These are phyloP conservation scores for Aphanocladium album DNA, from an alignment of 2,329 filamentous ascomycete genomes.

Conservation along the genomic window DNA sequence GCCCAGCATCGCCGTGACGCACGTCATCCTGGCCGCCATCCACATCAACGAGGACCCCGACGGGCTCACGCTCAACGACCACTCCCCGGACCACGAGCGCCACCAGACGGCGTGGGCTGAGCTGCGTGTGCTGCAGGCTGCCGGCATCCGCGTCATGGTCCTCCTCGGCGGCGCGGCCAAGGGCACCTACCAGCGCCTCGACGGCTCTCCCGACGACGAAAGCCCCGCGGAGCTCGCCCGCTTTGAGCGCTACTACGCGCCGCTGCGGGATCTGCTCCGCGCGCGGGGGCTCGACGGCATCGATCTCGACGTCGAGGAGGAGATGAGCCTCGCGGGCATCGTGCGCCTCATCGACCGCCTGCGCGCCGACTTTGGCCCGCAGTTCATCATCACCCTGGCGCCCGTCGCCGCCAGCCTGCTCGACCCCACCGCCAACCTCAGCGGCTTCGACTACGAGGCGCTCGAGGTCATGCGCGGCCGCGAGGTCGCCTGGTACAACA, in stretches of 20 bases:
- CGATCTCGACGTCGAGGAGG: conserved; percentile 77
- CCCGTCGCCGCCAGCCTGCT: conserved; percentile 73
- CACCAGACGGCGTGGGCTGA: conserved; percentile 77
- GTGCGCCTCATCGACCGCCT: conserved; percentile 63
- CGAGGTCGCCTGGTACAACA: conserved; percentile 79
- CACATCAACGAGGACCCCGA: conserved; percentile 68
- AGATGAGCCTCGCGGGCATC: conserved; percentile 61
- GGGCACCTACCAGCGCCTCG: conserved; percentile 60
- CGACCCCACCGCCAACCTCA: conserved; percentile 54
- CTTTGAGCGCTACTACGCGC: conserved; percentile 71
- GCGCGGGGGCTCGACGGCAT: conserved; percentile 60
- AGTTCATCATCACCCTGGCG: conserved; percentile 74
- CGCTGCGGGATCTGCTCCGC: conserved; percentile 61
- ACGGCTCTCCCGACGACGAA: conserved; percentile 41
- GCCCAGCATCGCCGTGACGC: conserved; percentile 54
- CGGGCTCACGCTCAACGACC: conserved; percentile 74
- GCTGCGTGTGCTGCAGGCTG: conserved; percentile 62
- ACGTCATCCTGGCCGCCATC: conserved; percentile 81
- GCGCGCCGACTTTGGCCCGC: conserved; percentile 61
- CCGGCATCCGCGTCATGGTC: conserved; percentile 73
- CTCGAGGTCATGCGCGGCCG: conserved; percentile 63
- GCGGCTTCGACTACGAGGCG: conserved; percentile 74
- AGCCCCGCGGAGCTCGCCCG: conserved; percentile 30
- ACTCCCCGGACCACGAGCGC: conserved; percentile 59
- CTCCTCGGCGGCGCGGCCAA: conserved; percentile 84